Base-by-base conservation (phyloP, 2,329 filamentous ascomycete genomes). In the Botrytis tulipae region DNA sequence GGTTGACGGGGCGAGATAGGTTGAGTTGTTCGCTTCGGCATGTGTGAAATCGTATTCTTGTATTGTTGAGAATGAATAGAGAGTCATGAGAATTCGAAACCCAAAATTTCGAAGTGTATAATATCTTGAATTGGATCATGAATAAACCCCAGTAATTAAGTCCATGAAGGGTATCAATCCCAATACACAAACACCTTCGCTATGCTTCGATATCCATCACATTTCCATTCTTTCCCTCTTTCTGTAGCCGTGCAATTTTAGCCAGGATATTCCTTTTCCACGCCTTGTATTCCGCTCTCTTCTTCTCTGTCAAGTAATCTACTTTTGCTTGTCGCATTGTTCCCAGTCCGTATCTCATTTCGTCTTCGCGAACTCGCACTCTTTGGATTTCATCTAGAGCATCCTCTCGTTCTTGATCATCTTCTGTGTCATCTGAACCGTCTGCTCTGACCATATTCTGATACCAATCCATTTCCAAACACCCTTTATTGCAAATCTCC, bases 291-390 rank as follows among this genome's bases (percentile, higher is more conserved):
- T 91, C 89, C 59, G 84, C 84, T 77, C 86, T 85, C 76, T 88
- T 89, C 75, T 86, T 84, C 67, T 91, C 88, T 75, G 90, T 91
- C 77, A 95, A 81, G 78, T 90, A 93, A 78, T 94, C 91, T 78
- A 92, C 90, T 65, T 87, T 87, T 76, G 91, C 90, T 81, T 94
- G 92, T 77, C 95, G 89, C 92, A 94, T 94, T 3, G 90, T 92
- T 14, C 77, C 76, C 22, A 78, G 25, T 14, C 74, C 77, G 22
- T 59, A 72, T 73, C 74, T 76, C 70, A 75, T 76, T 71, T 76
- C 67, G 60, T 77, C 70, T 72, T 74, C 72, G 73, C 63, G 32
- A 44, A 68, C 72, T 54, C 48, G 40, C 8, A 59, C 63, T 29
- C 68, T 73, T 51, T 72, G 65, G 16, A 61, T 71, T 35, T 82